phyloP scores from a whole-genome alignment of 164 flowering plant genomes.

The Tetracentron sinense region DNA sequence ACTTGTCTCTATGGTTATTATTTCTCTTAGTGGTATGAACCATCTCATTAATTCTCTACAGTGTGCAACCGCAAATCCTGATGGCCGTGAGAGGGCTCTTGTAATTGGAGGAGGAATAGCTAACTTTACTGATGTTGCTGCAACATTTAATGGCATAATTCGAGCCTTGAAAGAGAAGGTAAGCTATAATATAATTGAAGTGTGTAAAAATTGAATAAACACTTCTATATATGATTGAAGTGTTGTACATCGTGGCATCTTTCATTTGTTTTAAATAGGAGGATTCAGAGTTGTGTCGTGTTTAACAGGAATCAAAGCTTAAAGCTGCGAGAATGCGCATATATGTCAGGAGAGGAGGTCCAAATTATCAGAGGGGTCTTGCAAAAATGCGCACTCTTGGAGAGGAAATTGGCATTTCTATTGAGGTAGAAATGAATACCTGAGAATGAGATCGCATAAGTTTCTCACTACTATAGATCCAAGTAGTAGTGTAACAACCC shows the following conservation, averaged over 20 bases:
- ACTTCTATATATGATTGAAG: neutral
- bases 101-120: constrained; percentile 88
- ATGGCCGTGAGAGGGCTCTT: constrained; percentile 75
- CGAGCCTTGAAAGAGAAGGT: constrained; percentile 83
- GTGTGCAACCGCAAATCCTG: constrained; percentile 87
- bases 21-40: neutral
- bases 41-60: constrained; percentile 25
- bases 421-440: constrained; percentile 47
- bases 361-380: constrained; percentile 83
- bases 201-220: too few species aligned
- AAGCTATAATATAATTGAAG: neutral
- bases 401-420: constrained; percentile 73
- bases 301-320: constrained; percentile 64
- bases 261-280: neutral
- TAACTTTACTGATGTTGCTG: constrained; percentile 83
- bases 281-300: neutral
- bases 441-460: neutral
- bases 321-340: constrained; percentile 72
- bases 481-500: too few species aligned
- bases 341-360: constrained; percentile 86
- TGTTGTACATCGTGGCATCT: neutral
- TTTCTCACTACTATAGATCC: neutral
- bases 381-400: constrained; percentile 73
- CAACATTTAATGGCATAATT: constrained; percentile 78
- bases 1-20: neutral